These are phyloP conservation scores for Gracilaria gracilis DNA, from an alignment of 23 red algal species.

Conservation along the genomic window DNA sequence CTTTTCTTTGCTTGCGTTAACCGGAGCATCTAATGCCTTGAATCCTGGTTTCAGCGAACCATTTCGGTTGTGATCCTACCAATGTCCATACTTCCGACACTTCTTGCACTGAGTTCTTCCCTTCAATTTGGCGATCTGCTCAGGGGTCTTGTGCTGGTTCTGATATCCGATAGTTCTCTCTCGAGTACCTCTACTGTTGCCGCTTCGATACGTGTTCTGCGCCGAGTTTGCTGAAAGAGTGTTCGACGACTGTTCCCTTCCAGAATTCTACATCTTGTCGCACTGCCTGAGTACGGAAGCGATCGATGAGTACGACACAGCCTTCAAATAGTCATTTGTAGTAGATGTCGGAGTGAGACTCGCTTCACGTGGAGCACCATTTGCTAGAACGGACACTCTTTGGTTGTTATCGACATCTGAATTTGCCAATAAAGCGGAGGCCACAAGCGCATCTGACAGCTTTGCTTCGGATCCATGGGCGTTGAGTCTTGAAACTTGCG, in stretches of 20 bases:
- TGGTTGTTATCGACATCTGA: background rate
- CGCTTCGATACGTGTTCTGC: too few relatives aligned
- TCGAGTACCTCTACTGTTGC: too few relatives aligned
- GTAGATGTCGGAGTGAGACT: background rate
- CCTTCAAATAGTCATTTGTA: background rate
- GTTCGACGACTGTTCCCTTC: too few relatives aligned
- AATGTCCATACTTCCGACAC: conserved; percentile 24
- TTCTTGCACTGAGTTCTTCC: background rate
- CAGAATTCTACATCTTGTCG: too few relatives aligned
- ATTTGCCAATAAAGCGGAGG: background rate
- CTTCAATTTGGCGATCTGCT: conserved; percentile 26
- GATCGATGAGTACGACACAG: background rate
- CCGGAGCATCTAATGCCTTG: background rate
- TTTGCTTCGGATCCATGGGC: background rate
- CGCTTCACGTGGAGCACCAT: background rate
- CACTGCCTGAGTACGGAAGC: background rate
- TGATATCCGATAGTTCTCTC: too few relatives aligned
- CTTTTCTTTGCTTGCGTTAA: background rate
- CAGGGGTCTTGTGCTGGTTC: background rate
- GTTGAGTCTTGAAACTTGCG: conserved; percentile 1
- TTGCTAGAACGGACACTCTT: background rate
- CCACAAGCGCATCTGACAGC: background rate
- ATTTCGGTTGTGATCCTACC: conserved; percentile 5
- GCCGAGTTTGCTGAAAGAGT: too few relatives aligned
- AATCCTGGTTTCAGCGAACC: conserved; percentile 37